phyloP scores from a whole-genome alignment of 768 basidiomycete genomes.

The Pleurotus sapidus region DNA sequence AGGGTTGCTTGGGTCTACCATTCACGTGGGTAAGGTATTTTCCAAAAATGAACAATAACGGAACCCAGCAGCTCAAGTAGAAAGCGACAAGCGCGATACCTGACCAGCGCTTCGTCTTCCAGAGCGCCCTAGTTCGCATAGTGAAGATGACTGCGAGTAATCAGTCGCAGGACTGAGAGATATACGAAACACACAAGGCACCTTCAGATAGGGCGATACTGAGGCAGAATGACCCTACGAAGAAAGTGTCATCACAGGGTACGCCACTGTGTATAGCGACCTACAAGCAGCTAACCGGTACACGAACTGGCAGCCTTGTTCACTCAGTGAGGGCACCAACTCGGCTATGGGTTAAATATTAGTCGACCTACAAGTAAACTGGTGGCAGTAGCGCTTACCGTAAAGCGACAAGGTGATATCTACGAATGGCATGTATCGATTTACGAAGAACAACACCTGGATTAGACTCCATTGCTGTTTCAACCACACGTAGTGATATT shows the following conservation, averaged over 20 bases:
- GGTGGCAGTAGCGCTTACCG: not conserved
- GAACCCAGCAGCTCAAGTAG: not conserved
- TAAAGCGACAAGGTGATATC: not conserved
- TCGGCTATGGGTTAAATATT: not conserved
- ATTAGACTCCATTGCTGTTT: not conserved
- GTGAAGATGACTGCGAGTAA: not conserved
- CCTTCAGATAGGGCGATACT: not conserved
- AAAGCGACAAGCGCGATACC: not conserved
- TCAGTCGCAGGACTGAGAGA: not conserved
- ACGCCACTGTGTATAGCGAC: not conserved
- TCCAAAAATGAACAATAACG: not conserved
- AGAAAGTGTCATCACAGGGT: not conserved
- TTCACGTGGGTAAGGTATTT: not conserved
- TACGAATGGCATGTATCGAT: not conserved
- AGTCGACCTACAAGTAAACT: not conserved
- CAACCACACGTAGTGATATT: not conserved
- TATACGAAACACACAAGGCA: not conserved
- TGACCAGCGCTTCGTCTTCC: not conserved
- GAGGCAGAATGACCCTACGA: not conserved
- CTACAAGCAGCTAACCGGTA: not conserved
- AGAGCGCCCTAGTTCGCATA: not conserved
- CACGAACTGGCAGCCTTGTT: not conserved
- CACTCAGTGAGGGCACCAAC: not conserved
- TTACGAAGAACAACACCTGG: not conserved
- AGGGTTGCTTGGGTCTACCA: not conserved